Percentiles rank a stretch among this genome's conserved stretches.
phyloP scores from a whole-genome alignment of 306 rosid species.

The Castanea crenata region DNA sequence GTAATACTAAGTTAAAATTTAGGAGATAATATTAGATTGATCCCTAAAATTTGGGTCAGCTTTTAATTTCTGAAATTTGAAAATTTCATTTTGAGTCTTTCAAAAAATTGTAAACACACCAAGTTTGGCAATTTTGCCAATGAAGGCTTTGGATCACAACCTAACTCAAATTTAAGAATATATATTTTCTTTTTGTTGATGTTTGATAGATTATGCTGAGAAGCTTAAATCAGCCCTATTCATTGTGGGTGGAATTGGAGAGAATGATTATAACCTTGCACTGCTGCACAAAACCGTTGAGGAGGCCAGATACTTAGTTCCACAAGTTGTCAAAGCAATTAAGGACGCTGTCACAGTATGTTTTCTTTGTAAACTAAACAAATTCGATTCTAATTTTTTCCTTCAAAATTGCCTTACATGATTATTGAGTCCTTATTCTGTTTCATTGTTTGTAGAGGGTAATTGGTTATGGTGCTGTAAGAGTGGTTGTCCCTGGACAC shows the following conservation, averaged over 20 bases:
- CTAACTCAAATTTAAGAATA: too few relatives aligned
- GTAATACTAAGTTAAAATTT: neutral
- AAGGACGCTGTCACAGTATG: slow-evolving; percentile 9
- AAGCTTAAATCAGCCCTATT: slow-evolving; percentile 13
- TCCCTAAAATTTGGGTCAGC: too few relatives aligned
- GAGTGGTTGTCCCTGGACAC: slow-evolving; percentile 21
- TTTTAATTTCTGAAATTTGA: too few relatives aligned
- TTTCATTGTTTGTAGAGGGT: neutral
- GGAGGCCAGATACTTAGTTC: slow-evolving; percentile 7
- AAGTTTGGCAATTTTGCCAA: too few relatives aligned
- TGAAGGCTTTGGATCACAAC: too few relatives aligned
- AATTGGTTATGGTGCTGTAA: slow-evolving; percentile 9
- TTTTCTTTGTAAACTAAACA: too few relatives aligned
- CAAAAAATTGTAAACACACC: too few relatives aligned
- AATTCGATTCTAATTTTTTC: neutral
- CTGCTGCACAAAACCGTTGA: slow-evolving; percentile 2
- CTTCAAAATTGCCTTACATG: neutral
- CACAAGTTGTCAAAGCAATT: slow-evolving; percentile 21
- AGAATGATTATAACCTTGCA: slow-evolving; percentile 16
- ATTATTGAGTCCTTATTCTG: neutral
- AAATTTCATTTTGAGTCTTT: too few relatives aligned
- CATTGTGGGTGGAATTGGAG: slow-evolving; percentile 24
- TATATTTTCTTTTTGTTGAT: neutral
- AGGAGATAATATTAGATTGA: too few relatives aligned
- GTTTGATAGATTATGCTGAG: slow-evolving; percentile 11